These are phyloP conservation scores for Nevesoporus exiguus DNA, from an alignment of 768 basidiomycete species.

Conservation along the genomic window DNA sequence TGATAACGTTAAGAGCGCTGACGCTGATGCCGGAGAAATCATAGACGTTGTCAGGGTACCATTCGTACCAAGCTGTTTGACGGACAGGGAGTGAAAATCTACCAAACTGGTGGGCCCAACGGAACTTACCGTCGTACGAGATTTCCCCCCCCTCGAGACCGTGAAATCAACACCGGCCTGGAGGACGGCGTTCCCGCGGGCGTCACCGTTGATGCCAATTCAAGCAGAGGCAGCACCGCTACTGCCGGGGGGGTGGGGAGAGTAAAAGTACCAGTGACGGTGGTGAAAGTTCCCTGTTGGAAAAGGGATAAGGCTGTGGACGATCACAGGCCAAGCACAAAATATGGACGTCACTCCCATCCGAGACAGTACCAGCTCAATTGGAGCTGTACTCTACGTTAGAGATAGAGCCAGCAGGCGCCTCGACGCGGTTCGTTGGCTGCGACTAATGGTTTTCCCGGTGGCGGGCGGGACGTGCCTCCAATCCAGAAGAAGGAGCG, in stretches of 20 bases:
- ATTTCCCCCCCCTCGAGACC: not conserved
- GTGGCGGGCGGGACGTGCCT: conserved; percentile 14
- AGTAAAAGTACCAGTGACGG: conserved; percentile 18
- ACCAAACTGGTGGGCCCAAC: not conserved
- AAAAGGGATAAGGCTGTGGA: not conserved
- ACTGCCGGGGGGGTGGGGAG: conserved; percentile 11
- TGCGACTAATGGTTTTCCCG: conserved; percentile 12
- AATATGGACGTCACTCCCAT: conserved; percentile 5
- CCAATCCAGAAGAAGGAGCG: conserved; percentile 12
- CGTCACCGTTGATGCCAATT: conserved; percentile 25
- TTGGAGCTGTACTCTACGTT: conserved; percentile 14
- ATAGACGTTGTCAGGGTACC: conserved; percentile 15
- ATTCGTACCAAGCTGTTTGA: conserved; percentile 24
- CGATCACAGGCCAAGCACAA: not conserved
- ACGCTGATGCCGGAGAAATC: conserved; percentile 16
- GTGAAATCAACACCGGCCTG: conserved; percentile 20
- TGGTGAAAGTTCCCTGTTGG: conserved; percentile 20
- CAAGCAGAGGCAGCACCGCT: conserved; percentile 17
- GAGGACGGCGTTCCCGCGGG: conserved; percentile 12
- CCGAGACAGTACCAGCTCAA: conserved; percentile 22
- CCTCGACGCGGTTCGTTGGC: conserved; percentile 2
- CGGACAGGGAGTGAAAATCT: not conserved
- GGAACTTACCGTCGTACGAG: conserved; percentile 14
- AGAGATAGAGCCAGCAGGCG: not conserved
- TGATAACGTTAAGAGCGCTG: conserved; percentile 16